Base-by-base conservation (phyloP, 169 alveolate species). In the Miamiensis avidus region DNA sequence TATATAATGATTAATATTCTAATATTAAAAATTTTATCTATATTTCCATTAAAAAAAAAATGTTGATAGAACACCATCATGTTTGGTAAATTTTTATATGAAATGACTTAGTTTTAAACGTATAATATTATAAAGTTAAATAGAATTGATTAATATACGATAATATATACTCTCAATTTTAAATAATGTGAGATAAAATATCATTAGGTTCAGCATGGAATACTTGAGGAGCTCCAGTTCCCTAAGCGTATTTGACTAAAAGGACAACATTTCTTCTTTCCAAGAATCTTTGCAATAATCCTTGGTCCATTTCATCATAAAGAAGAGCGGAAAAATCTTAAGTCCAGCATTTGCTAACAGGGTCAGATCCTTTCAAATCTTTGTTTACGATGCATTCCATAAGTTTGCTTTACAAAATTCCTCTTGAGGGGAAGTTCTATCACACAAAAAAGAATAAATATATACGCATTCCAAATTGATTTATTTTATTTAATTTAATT, bases 251-350 rank as follows among this genome's bases (percentile, higher is more conserved):
- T 72, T 79, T 79, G 16, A 72, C 73, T 49, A 79, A 49, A 25
- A 79, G 64, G 15, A 34, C 75, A 1, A 79, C 84, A 34, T 34
- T 34, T n/a, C 65, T 79, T 79, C 84, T 79, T 79, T 79, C 84
- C 29, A 79, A 79, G 76, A 79, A 79, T 79, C 31, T 79, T 34
- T 34, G 30, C 0, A 79, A 31, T n/a, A 29, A 34, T 29, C 65
- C 84, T 34, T 29, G 64, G 29, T 79, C 84, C 0, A 65, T 34
- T 25, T 79, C 65, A 28, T 79, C 76, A 29, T 79, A 79, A 16
- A 30, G 76, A 16, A 79, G n/a, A 79, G 65, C 75, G 29, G 65
- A 69, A 29, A 34, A 74, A 34, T 79, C 84, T 79, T 72, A 34
- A 25, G 84, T 34, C 84, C 84, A 79, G 34, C 75, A 49, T 49